Base-by-base conservation (phyloP, 2,329 filamentous ascomycete species). In the Phaeosphaeriaceae sp. region DNA sequence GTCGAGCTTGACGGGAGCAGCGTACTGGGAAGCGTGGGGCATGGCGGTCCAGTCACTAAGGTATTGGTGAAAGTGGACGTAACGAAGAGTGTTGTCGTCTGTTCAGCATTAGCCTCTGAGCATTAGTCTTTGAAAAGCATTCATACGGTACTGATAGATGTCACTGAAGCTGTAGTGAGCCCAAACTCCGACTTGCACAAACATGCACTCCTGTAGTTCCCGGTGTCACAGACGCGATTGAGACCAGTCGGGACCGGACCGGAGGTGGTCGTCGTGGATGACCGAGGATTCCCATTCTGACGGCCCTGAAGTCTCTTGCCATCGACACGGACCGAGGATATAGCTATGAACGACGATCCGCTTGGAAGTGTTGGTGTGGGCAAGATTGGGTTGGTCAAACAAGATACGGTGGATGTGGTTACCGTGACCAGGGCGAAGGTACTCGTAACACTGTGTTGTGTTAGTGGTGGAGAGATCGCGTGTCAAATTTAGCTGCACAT, bases 161-260 rank as follows among this genome's bases (percentile, higher is more conserved):
- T 68, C 9, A 69, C 40, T 1, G 46, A 46, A 13, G 53, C 63
- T 17, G 61, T 19, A 3, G 61, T 62, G 15, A 76, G 54, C 2
- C 62, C 63, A 27, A 53, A 48, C 2, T 42, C 40, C 67, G 58
- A 49, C 20, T 50, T 55, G 40, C 73, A 76, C 10, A 51, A 53
- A 50, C 74, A 76, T 1, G 66, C 70, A 44, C 70, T 73, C 0
- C 62, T 61, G 53, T 74, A 76, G 11, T 50, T 51, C 13, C 49
- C 48, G 9, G 46, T 25, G 17, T 53, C 36, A 53, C 72, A 75
- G 1, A 47, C 54, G 27, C 51, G 58, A 3, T 62, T 64, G 13
- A 65, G 68, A 57, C 70, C 74, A 2, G 59, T 49, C 21, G 74
- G 74, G 20, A 70, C 54, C 1, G 62, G 36, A 3, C 66, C 68